Percentiles rank a stretch among this genome's conserved stretches.
phyloP scores from a whole-genome alignment of 1,139 yeast genomes.

The Pichia sp. region DNA sequence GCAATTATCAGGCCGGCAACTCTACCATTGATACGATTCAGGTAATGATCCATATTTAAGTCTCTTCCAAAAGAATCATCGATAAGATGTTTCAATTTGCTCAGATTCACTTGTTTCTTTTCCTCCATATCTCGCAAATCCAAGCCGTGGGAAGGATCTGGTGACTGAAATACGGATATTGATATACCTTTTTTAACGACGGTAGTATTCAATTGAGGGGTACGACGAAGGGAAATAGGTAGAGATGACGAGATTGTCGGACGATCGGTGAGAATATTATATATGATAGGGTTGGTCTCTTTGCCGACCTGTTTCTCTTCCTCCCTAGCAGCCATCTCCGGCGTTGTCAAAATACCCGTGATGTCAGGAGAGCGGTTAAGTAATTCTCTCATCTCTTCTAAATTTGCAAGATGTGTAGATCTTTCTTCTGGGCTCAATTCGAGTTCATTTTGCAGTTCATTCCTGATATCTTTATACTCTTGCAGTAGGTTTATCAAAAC shows the following conservation, averaged over 20 bases:
- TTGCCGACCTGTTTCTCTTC: constrained; percentile 63
- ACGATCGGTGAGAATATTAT: constrained; percentile 85
- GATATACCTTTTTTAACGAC: constrained; percentile 74
- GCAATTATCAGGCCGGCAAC: constrained; percentile 78
- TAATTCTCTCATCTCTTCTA: constrained; percentile 50
- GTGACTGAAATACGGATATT: constrained; percentile 45
- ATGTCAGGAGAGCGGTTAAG: constrained; percentile 43
- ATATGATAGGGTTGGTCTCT: constrained; percentile 74
- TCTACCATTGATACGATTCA: constrained; percentile 56
- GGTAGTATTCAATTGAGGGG: constrained; percentile 71
- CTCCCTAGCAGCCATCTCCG: constrained; percentile 41
- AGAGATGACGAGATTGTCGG: constrained; percentile 90
- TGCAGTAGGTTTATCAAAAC: constrained; percentile 83
- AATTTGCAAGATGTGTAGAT: constrained; percentile 52
- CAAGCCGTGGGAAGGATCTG: constrained; percentile 32
- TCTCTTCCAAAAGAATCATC: constrained; percentile 76
- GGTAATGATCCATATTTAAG: constrained; percentile 62
- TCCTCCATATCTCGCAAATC: constrained; percentile 43
- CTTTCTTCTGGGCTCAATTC: constrained; percentile 43
- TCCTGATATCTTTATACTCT: constrained; percentile 63
- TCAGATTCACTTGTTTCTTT: constrained; percentile 51
- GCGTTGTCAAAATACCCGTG: constrained; percentile 51
- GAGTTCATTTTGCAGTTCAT: constrained; percentile 54
- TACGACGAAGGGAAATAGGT: constrained; percentile 65
- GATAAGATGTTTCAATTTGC: constrained; percentile 54